phyloP scores from a whole-genome alignment of 306 rosid species.

The Purshia tridentata region DNA sequence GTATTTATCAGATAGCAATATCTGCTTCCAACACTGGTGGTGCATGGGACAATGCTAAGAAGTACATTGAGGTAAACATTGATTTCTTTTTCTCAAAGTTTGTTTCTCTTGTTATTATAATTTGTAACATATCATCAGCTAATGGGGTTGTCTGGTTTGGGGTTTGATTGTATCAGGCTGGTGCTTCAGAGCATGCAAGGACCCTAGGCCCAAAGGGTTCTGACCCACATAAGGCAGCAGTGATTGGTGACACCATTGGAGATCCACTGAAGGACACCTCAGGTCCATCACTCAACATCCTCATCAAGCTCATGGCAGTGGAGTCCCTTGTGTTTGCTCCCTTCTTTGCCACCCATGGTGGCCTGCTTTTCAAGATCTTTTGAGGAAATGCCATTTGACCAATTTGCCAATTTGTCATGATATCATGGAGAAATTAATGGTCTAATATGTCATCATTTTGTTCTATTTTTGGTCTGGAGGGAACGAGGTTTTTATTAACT shows the following conservation, averaged over 20 bases:
- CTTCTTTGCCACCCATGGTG: slow-evolving; percentile 73
- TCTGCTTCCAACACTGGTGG: slow-evolving; percentile 81
- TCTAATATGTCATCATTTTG: slow-evolving; percentile 2
- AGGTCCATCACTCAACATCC: slow-evolving; percentile 76
- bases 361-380: slow-evolving; percentile 64
- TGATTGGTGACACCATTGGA: slow-evolving; percentile 76
- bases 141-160: neutral
- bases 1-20: slow-evolving; percentile 47
- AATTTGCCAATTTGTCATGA: neutral
- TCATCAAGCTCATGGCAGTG: slow-evolving; percentile 77
- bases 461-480: slow-evolving; percentile 27
- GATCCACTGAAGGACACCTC: slow-evolving; percentile 77
- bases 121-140: neutral
- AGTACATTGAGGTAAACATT: slow-evolving; percentile 61
- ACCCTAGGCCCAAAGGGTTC: slow-evolving; percentile 69
- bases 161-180: slow-evolving; percentile 43
- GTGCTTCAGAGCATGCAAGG: slow-evolving; percentile 71
- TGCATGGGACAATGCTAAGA: slow-evolving; percentile 82
- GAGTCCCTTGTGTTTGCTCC: slow-evolving; percentile 66
- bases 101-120: neutral
- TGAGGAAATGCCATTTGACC: slow-evolving; percentile 14
- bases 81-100: no score
- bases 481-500: slow-evolving; percentile 24
- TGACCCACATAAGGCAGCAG: slow-evolving; percentile 73
- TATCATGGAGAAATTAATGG: neutral